These are phyloP conservation scores for Hibiscus syriacus DNA, from an alignment of 345 rosid genomes.

Conservation along the genomic window DNA sequence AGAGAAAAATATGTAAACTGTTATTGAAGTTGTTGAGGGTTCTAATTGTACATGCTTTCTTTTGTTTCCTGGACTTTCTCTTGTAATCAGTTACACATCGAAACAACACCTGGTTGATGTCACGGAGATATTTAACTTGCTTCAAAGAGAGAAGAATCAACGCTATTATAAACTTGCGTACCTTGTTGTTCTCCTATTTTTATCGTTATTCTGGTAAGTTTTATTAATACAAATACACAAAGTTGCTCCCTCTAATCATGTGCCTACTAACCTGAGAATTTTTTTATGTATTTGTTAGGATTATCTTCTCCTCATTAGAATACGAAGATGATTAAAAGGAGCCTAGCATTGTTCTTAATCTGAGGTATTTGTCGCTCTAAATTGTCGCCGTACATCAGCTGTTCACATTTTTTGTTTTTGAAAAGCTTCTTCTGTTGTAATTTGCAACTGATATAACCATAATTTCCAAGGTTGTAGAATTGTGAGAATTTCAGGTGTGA, in stretches of 20 bases:
- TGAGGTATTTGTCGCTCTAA: not conserved
- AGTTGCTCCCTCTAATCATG: not conserved
- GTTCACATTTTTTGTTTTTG: not conserved
- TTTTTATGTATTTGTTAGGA: slow-evolving; percentile 26
- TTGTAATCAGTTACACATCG: slow-evolving; percentile 45
- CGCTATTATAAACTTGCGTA: slow-evolving; percentile 80
- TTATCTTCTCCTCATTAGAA: slow-evolving; percentile 48
- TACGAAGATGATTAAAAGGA: slow-evolving; percentile 18
- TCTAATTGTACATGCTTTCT: not conserved
- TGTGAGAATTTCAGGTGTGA: slow-evolving; percentile 3
- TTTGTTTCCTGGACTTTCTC: not conserved
- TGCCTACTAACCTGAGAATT: slow-evolving; percentile 3
- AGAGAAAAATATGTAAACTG: not conserved
- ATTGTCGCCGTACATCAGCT: not conserved
- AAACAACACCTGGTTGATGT: slow-evolving; percentile 75
- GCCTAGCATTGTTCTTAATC: not conserved
- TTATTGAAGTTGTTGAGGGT: not conserved
- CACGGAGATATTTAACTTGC: slow-evolving; percentile 84
- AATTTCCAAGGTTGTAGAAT: slow-evolving; percentile 6
- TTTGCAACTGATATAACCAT: slow-evolving; percentile 15
- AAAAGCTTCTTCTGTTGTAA: not conserved
- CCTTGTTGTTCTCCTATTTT: slow-evolving; percentile 60
- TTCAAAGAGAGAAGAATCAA: slow-evolving; percentile 77
- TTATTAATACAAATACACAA: not conserved
- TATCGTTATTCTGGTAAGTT: slow-evolving; percentile 73